Conservation (phyloP, 371 early-diverging fungal species). For the Mortierella sp. region DNA sequence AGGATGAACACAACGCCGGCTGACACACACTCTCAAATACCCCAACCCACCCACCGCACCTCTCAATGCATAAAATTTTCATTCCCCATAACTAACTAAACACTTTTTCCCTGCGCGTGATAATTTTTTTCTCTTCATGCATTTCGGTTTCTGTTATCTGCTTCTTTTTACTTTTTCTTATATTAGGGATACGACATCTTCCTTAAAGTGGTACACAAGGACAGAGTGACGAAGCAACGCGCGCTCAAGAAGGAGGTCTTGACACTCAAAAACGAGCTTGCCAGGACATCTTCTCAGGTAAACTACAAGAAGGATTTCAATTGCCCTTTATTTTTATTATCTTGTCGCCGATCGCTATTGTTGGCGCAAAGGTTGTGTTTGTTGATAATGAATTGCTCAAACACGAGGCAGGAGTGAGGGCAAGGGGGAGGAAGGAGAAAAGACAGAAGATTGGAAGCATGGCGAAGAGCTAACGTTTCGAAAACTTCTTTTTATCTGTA, state of each 20-base stretch:
- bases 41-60: not conserved
- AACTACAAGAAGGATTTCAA: not conserved
- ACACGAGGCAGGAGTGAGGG: not conserved
- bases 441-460: slow-evolving; percentile 11
- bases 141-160: not conserved
- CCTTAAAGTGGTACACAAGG: slow-evolving; percentile 62
- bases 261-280: slow-evolving; percentile 70
- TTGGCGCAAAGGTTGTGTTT: not conserved
- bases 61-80: not conserved
- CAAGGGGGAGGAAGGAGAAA: not conserved
- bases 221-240: slow-evolving; percentile 63
- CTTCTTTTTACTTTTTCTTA: slow-evolving; percentile 5
- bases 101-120: not conserved
- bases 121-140: slow-evolving; percentile 9
- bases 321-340: not conserved
- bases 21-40: not conserved
- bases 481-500: not conserved
- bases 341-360: not conserved
- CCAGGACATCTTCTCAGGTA: slow-evolving; percentile 76
- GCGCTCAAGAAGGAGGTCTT: slow-evolving; percentile 73
- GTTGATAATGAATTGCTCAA: not conserved
- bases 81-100: not conserved
- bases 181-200: slow-evolving; percentile 68
- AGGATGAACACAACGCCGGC: slow-evolving; percentile 5
- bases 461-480: not conserved